Evolutionary conservation across 345 rosid species (phyloP), one percentile per base, ranked within the genome.

Genomic region (Anastatica hierochuntica): DNA sequence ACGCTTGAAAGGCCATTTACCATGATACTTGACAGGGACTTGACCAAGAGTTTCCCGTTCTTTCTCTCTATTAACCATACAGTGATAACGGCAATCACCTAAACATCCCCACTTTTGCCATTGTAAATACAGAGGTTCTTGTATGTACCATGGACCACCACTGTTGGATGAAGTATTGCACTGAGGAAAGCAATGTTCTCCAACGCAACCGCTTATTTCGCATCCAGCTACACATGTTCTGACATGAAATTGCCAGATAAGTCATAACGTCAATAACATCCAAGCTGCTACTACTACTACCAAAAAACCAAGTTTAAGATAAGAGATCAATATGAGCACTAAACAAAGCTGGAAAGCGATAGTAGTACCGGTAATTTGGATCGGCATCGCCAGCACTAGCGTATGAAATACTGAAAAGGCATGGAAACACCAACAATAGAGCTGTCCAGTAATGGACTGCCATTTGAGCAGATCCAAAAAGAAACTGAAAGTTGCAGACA

Each of bases 1-100:
- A 62, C 85, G 87, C 57, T 47, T 71, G 71, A 85, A 85, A 15
- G 90, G 87, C 95, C 95, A 85, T 79, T 82, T 85, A 55, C 90
- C 87, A 70, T 85, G 83, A 63, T 82, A 85, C 72, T 85, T 85
- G 52, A 79, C 68, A 10, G 95, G 90, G 54, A 19, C 45, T 33
- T 52, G 36, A 61, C 83, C 83, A 19, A 48, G 64, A 29, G 64
- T 48, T 53, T 65, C 80, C 29, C 80, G 76, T 50, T 79, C 77
- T 62, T 58, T 59, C 76, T 85, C 90, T 68, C 78, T 70, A 51
- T 58, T 62, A 74, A 85, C 62, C 84, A 82, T 85, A 66, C 90
- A 85, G 19, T 74, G 66, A 72, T 82, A 85, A 33, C 74, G 81
- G 20, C 95, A 85, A 61, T 85, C 95, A 68, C 78, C 74, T 59